Conservation (phyloP, 768 basidiomycete genomes). For the Termitomyces sp. region DNA sequence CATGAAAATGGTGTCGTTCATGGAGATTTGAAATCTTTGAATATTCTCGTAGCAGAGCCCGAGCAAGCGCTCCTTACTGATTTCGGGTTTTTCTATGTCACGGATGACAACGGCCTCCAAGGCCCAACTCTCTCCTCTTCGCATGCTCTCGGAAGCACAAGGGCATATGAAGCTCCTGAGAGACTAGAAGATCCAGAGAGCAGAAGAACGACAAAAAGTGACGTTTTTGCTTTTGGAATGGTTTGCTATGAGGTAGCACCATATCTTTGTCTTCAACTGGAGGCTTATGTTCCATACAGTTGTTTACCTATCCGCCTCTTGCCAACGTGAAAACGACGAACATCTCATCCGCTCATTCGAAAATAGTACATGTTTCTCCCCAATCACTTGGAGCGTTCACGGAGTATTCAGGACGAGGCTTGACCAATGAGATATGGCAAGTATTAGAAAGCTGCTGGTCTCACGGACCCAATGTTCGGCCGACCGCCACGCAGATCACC, state of each 20-base stretch:
- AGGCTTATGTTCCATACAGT: neutral
- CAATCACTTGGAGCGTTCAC: neutral
- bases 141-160: neutral
- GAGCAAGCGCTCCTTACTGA: constrained; percentile 47
- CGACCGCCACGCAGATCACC: neutral
- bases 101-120: constrained; percentile 10
- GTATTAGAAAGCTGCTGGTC: neutral
- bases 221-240: constrained; percentile 1
- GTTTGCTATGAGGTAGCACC: neutral
- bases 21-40: constrained; percentile 45
- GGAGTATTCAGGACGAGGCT: neutral
- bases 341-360: neutral
- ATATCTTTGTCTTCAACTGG: neutral
- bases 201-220: neutral
- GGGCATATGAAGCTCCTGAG: neutral
- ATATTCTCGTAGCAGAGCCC: constrained; percentile 40
- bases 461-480: neutral
- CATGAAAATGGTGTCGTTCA: constrained; percentile 36
- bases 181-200: neutral
- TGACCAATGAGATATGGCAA: neutral
- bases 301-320: neutral
- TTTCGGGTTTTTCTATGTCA: constrained; percentile 39
- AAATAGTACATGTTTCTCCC: neutral
- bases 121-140: constrained; percentile 3
- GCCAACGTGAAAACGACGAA: neutral